Evolutionary conservation across 225 moss, liverwort and hornwort genomes (phyloP).

Genomic region (Physcomitrium patens): DNA sequence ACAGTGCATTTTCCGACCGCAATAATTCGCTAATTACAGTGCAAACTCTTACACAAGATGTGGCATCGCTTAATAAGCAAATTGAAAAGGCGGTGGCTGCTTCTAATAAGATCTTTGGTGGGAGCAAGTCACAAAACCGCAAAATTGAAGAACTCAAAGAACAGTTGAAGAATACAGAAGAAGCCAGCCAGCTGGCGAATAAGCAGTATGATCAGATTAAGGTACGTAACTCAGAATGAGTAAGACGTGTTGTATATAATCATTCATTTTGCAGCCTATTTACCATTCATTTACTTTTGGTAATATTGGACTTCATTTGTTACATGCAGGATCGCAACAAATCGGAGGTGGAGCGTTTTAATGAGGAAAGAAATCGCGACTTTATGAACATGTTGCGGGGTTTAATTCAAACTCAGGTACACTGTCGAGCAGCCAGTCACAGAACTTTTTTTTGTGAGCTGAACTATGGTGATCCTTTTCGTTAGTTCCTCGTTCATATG

Average conservation of each 20-base stretch:
- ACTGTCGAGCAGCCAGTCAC: background rate
- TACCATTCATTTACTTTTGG: background rate
- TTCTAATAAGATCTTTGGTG: conserved; percentile 73
- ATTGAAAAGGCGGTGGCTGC: conserved; percentile 64
- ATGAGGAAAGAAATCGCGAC: conserved; percentile 74
- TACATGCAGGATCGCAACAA: conserved; percentile 61
- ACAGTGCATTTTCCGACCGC: conserved; percentile 68
- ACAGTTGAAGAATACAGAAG: conserved; percentile 52
- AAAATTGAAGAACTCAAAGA: conserved; percentile 75
- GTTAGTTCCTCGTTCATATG: background rate
- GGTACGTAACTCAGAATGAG: conserved; percentile 28
- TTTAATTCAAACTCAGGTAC: conserved; percentile 88
- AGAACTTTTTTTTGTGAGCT: background rate
- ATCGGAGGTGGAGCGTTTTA: conserved; percentile 69
- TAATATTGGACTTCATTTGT: background rate
- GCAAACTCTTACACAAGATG: conserved; percentile 69
- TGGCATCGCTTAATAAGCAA: conserved; percentile 56
- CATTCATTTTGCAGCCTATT: background rate
- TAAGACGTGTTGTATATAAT: background rate
- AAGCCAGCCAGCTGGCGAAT: conserved; percentile 58
- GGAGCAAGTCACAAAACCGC: conserved; percentile 59
- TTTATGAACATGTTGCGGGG: conserved; percentile 87
- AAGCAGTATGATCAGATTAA: conserved; percentile 74
- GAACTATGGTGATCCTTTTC: background rate
- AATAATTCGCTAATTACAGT: conserved; percentile 73